Conservation (phyloP, 176 grass and related monocot species). For the Sorghum bicolor region Sorghum_bicolor_NCBIv3 NC_012877.2:17963501-17964000, state of each 20-base stretch:
- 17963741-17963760: slow-evolving; percentile 64
- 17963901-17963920: background rate
- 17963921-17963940: background rate
- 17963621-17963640: slow-evolving; percentile 77
- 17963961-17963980: background rate
- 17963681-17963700: slow-evolving; percentile 27
- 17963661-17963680: slow-evolving; percentile 9
- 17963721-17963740: slow-evolving; percentile 79
- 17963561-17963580: slow-evolving; percentile 95
- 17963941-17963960: background rate
- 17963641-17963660: slow-evolving; percentile 32
- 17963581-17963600: slow-evolving; percentile 69
- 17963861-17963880: slow-evolving; percentile 12
- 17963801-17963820: slow-evolving; percentile 94
- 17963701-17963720: slow-evolving; percentile 6
- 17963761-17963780: slow-evolving; percentile 67
- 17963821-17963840: slow-evolving; percentile 41
- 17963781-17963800: slow-evolving; percentile 91
- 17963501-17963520: slow-evolving; percentile 23
- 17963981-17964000: background rate
- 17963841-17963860: background rate
- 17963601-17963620: slow-evolving; percentile 78
- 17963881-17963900: background rate
- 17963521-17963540: slow-evolving; percentile 7
- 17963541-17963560: slow-evolving; percentile 96